Evolutionary conservation across 2,329 filamentous ascomycete species (phyloP).

Genomic region (Aspergillus flavus): DNA sequence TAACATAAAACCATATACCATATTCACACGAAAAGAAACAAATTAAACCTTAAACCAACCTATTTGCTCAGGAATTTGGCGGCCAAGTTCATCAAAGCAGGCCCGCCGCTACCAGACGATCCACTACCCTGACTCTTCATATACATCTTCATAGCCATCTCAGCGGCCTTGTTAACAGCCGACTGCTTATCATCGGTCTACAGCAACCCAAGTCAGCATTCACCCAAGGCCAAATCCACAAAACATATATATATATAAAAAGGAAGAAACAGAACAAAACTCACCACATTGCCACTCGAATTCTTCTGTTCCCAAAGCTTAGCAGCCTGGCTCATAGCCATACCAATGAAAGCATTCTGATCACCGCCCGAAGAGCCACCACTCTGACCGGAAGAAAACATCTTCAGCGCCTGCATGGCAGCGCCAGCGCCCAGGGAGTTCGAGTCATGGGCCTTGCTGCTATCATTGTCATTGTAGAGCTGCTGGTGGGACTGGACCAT

Average conservation of each 20-base stretch:
- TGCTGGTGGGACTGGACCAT: conserved; percentile 75
- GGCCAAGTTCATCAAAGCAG: conserved; percentile 60
- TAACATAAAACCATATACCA: neutral
- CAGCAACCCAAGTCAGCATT: conserved; percentile 11
- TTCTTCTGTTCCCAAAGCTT: conserved; percentile 71
- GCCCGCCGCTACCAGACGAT: conserved; percentile 48
- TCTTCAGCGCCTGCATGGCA: conserved; percentile 67
- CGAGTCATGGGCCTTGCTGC: conserved; percentile 48
- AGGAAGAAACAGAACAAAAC: conserved; percentile 25
- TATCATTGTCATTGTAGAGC: conserved; percentile 61
- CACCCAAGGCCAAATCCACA: conserved; percentile 2
- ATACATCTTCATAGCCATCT: conserved; percentile 91
- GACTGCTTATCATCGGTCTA: conserved; percentile 73
- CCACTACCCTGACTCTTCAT: conserved; percentile 71
- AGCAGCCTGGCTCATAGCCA: conserved; percentile 86
- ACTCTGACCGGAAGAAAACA: conserved; percentile 65
- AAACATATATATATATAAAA: neutral
- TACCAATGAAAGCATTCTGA: conserved; percentile 78
- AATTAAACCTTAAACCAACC: neutral
- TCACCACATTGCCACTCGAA: conserved; percentile 56
- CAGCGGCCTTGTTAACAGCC: conserved; percentile 74
- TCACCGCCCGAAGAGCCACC: conserved; percentile 43
- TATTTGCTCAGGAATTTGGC: conserved; percentile 58
- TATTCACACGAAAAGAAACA: neutral
- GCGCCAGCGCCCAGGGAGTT: conserved; percentile 47